phyloP scores from a whole-genome alignment of 306 rosid genomes.

The Phaseolus lunatus region DNA sequence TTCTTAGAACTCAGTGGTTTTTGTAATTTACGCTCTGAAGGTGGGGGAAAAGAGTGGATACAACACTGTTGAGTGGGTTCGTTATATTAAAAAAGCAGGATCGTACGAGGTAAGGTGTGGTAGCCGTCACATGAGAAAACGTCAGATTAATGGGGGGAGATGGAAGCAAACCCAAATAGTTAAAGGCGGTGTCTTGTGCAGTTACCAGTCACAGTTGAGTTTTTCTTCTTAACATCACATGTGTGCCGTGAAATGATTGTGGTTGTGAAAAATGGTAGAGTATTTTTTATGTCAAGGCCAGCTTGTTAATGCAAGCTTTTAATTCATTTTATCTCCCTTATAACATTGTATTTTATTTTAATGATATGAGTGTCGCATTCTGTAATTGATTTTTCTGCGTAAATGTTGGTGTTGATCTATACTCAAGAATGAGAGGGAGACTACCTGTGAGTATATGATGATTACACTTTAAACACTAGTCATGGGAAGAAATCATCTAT shows the following conservation, averaged over 20 bases:
- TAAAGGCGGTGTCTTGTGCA: constrained; percentile 7
- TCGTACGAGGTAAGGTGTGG: constrained; percentile 93
- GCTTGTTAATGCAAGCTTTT: constrained; percentile 38
- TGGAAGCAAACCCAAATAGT: constrained; percentile 28
- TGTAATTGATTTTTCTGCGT: constrained; percentile 31
- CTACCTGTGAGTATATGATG: neutral
- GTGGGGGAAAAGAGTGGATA: constrained; percentile 99
- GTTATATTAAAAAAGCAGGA: constrained; percentile 94
- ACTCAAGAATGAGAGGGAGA: neutral
- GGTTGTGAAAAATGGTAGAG: constrained; percentile 29
- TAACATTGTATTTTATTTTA: constrained; percentile 39
- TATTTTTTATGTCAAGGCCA: constrained; percentile 36
- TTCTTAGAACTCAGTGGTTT: constrained; percentile 5
- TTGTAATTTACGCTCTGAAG: constrained; percentile 52
- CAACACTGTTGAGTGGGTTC: constrained; percentile 99
- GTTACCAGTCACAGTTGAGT: constrained; percentile 7
- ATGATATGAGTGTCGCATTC: constrained; percentile 30
- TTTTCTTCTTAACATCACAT: constrained; percentile 24
- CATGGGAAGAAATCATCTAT: neutral
- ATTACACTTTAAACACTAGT: neutral
- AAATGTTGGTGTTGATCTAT: constrained; percentile 21
- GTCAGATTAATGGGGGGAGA: constrained; percentile 30
- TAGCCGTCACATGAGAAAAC: constrained; percentile 49
- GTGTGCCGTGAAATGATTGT: constrained; percentile 41
- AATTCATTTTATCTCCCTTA: constrained; percentile 33